Evolutionary conservation across 257 asterid genomes (phyloP).

Genomic region (Fraxinus excelsior): DNA sequence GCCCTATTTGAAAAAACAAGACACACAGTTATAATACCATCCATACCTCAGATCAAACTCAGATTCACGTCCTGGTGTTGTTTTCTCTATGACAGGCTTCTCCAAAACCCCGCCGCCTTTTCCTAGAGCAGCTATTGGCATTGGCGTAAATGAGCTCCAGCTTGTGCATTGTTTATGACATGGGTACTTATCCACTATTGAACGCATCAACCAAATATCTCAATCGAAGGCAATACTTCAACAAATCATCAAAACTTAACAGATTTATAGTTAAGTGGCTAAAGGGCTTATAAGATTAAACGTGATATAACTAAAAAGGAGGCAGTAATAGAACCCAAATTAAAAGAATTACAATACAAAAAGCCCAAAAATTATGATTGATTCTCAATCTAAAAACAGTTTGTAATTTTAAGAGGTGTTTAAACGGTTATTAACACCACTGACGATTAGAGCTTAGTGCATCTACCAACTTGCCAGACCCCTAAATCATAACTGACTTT

Average conservation of each 20-base stretch:
- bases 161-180: constrained; percentile 61
- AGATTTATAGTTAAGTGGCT: constrained; percentile 10
- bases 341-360: not conserved
- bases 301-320: not conserved
- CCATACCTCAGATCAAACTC: constrained; percentile 91
- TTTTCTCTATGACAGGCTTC: constrained; percentile 81
- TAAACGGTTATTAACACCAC: not conserved
- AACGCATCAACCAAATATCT: constrained; percentile 27
- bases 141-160: constrained; percentile 48
- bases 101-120: constrained; percentile 80
- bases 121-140: constrained; percentile 62
- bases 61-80: constrained; percentile 89
- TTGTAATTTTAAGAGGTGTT: not conserved
- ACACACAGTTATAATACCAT: constrained; percentile 11
- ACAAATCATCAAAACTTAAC: not conserved
- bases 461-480: not conserved
- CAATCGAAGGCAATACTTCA: constrained; percentile 11
- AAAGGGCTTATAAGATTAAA: constrained; percentile 13
- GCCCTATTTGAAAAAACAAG: constrained; percentile 13
- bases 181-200: constrained; percentile 62
- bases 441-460: not conserved
- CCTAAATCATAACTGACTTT: not conserved
- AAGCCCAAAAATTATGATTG: not conserved
- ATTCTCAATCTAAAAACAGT: not conserved
- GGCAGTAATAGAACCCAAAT: not conserved